phyloP scores from a whole-genome alignment of 768 basidiomycete genomes.

The Rubroboletus satanas region DNA sequence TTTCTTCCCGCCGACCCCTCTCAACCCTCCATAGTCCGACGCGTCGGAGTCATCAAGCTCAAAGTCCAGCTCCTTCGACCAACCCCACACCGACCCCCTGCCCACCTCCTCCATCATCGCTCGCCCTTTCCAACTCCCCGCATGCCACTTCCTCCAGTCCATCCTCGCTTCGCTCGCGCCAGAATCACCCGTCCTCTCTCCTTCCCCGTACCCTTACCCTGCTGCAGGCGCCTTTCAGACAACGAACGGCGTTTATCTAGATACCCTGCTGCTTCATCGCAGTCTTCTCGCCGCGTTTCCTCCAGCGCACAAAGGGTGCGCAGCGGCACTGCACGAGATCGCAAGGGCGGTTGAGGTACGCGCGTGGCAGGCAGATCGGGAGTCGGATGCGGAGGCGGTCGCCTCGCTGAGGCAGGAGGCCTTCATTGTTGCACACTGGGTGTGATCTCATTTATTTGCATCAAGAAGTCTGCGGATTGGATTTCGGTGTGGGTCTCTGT shows the following conservation, averaged over 20 bases:
- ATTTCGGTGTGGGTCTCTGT: neutral
- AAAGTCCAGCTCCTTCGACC: constrained; percentile 38
- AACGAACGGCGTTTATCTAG: constrained; percentile 72
- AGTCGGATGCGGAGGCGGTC: constrained; percentile 67
- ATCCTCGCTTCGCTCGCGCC: constrained; percentile 54
- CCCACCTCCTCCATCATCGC: constrained; percentile 17
- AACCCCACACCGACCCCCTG: constrained; percentile 8
- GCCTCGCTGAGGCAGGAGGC: constrained; percentile 68
- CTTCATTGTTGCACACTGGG: constrained; percentile 43
- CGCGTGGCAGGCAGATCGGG: constrained; percentile 67
- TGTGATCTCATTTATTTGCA: constrained; percentile 7
- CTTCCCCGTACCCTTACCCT: constrained; percentile 32
- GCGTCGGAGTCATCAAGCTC: constrained; percentile 43
- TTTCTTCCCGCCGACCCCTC: neutral
- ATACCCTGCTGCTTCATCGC: constrained; percentile 75
- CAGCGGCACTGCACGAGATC: constrained; percentile 60
- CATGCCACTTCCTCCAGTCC: constrained; percentile 61
- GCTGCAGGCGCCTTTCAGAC: constrained; percentile 38
- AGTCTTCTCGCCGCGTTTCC: constrained; percentile 63
- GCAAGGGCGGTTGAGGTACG: constrained; percentile 60
- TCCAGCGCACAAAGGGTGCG: constrained; percentile 59
- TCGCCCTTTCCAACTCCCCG: constrained; percentile 31
- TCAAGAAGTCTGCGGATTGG: constrained; percentile 9
- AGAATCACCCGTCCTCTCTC: constrained; percentile 33
- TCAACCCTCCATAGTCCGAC: constrained; percentile 37